These are phyloP conservation scores for Trichothecium roseum DNA, from an alignment of 2,329 filamentous ascomycete genomes.

Conservation along the genomic window DNA sequence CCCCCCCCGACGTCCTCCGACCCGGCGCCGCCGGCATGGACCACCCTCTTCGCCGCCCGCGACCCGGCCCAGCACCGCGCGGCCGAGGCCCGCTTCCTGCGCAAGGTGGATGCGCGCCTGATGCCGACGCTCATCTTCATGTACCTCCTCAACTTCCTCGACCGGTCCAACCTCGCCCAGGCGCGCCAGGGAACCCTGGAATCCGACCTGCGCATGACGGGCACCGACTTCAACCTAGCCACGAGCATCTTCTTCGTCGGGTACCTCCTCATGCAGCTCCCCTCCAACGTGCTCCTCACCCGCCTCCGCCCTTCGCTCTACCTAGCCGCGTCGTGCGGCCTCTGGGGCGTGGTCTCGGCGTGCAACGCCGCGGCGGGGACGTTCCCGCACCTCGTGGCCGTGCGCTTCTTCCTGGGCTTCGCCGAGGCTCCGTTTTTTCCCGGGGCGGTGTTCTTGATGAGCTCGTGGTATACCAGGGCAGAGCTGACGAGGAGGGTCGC, in stretches of 20 bases:
- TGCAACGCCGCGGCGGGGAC: constrained; percentile 34
- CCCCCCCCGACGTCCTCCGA: too few relatives aligned
- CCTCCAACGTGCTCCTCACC: constrained; percentile 48
- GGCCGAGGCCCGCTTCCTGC: constrained; percentile 24
- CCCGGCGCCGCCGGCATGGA: background rate
- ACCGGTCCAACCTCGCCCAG: constrained; percentile 42
- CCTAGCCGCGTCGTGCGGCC: constrained; percentile 34
- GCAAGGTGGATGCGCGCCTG: constrained; percentile 40
- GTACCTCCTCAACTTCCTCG: constrained; percentile 46
- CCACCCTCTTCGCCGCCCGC: background rate
- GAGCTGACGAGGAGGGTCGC: constrained; percentile 49
- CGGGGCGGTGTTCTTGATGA: constrained; percentile 35
- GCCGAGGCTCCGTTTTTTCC: constrained; percentile 42
- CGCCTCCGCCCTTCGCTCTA: constrained; percentile 42
- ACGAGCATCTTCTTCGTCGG: constrained; percentile 52
- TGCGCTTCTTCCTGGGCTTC: constrained; percentile 31
- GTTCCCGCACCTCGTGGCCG: constrained; percentile 31
- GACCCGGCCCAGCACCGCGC: constrained; percentile 9
- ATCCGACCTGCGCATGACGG: constrained; percentile 39
- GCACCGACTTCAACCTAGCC: constrained; percentile 47
- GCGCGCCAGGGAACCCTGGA: constrained; percentile 44
- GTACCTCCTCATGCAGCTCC: constrained; percentile 52
- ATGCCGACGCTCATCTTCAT: constrained; percentile 43
- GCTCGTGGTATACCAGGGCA: constrained; percentile 31
- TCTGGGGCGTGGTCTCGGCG: constrained; percentile 27